Evolutionary conservation across 1,284 basidiomycete species (phyloP), one percentile per base, ranked within the genome.

Genomic region (Rhodotorula sp.): DNA sequence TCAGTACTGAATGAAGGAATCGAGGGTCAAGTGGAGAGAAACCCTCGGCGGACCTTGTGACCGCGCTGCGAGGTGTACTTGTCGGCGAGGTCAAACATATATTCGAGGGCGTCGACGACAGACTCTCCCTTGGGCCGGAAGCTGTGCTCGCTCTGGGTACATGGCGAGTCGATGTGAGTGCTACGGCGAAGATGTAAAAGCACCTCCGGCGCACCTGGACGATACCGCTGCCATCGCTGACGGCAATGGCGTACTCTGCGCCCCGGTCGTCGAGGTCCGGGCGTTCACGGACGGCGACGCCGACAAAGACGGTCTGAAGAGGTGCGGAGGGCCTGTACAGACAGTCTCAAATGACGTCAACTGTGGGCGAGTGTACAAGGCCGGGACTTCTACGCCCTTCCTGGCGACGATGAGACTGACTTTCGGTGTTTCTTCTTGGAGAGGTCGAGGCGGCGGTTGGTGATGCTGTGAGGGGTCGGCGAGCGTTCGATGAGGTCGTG

Each of bases 21-120:
- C 34, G 34, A 34, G 34, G 34, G 34, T 34, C 34, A 14, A 21
- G 26, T 7, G 26, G 48, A 14, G 8, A 18, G 10, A 29, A 29
- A 2, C 29, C 12, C 3, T 0, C 10, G 20, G 20, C 69, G 51
- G 18, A 65, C 70, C 31, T 71, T 71, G 64, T 71, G 70, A 8
- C 59, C 63, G 23, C 70, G 52, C 51, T 51, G 43, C 23, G n/a
- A n/a, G 5, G 59, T 48, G 31, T 71, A 71, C 60, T 65, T 49
- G 43, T 58, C 57, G 10, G 64, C 46, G 26, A 68, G 64, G n/a
- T 65, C 66, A n/a, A 71, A 64, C 43, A 71, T 49, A 47, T 65
- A 56, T 8, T 58, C 39, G 26, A 71, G 63, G 3, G 57, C 29
- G 1, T 52, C 26, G 12, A 48, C 26, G 8, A 8, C 46, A 12